Base-by-base conservation (phyloP, 2,329 filamentous ascomycete species). In the Pestalotiopsis sp. region DNA sequence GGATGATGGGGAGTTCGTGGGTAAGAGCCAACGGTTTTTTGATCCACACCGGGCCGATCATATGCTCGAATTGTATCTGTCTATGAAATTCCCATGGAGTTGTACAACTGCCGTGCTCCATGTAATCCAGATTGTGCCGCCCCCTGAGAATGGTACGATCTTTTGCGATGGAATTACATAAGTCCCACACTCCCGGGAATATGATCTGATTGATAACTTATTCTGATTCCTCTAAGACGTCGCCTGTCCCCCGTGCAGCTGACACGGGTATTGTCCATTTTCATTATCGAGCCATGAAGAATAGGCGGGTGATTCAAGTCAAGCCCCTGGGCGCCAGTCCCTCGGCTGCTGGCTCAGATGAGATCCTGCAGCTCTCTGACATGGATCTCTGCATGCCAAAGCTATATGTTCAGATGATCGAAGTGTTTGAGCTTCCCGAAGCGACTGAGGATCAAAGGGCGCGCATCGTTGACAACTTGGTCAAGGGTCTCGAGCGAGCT, bases 361-460 rank as follows among this genome's bases (percentile, higher is more conserved):
- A 59, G 56, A n/a, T 66, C 17, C 57, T 58, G 9, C 64, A 58
- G 27, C 52, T 66, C 3, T 66, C 64, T 4, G 64, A 66, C 64
- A 25, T 66, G 31, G 64, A 66, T 49, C 64, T 59, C 17, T 27
- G 58, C 23, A 66, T 66, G 64, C 64, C 64, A 17, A 66, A 66
- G 31, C 25, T 66, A 3, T 66, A 66, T 25, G 64, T 66, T 23
- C 64, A 66, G 14, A 66, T 66, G 64, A 59, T 66, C 17, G 64
- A 66, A 27, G 59, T 66, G 23, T 66, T 66, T 0, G 64, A 66
- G 20, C 27, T 38, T 2, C 64, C 64, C 13, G 52, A 57, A 36
- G 4, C 23, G 20, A 17, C 27, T 7, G 36, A 66, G 31, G 17
- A 14, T 11, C 12, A 64, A 2, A 66, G 27, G 52, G 17, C 4